phyloP scores from a whole-genome alignment of 208 protist species.

The Crithidia mellificae region DNA sequence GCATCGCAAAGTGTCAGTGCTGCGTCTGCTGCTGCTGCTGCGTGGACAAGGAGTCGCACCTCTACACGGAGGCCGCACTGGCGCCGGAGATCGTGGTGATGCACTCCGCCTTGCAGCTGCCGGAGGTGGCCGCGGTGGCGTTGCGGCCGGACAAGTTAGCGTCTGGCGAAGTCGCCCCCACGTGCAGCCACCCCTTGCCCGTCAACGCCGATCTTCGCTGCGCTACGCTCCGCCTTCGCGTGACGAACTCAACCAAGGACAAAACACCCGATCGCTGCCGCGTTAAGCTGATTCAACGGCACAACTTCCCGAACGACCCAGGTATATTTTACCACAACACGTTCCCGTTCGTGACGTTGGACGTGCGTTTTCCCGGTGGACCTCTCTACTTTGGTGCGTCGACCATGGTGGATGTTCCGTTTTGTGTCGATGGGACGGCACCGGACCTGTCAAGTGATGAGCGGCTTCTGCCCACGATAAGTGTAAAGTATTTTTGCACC shows the following conservation, averaged over 20 bases:
- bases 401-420: constrained; percentile 3
- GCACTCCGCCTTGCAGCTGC: not conserved
- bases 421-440: no score
- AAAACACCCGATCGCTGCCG: not conserved
- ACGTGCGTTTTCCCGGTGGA: not conserved
- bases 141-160: not conserved
- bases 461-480: not conserved
- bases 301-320: not conserved
- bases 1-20: constrained; percentile 8
- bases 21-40: constrained; percentile 9
- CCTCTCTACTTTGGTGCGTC: not conserved
- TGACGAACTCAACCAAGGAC: constrained; percentile 9
- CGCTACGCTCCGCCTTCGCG: not conserved
- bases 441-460: not conserved
- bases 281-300: not conserved
- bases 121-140: not conserved
- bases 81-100: constrained; percentile 6
- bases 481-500: not conserved
- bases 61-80: constrained; percentile 12
- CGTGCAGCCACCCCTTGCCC: not conserved
- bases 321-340: not conserved
- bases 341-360: not conserved
- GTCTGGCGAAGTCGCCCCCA: not conserved
- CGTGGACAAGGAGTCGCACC: constrained; percentile 10
- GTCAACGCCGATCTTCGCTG: not conserved